These are phyloP conservation scores for Wickerhamiella hasegawae DNA, from an alignment of 805 yeast genomes.

Conservation along the genomic window DNA sequence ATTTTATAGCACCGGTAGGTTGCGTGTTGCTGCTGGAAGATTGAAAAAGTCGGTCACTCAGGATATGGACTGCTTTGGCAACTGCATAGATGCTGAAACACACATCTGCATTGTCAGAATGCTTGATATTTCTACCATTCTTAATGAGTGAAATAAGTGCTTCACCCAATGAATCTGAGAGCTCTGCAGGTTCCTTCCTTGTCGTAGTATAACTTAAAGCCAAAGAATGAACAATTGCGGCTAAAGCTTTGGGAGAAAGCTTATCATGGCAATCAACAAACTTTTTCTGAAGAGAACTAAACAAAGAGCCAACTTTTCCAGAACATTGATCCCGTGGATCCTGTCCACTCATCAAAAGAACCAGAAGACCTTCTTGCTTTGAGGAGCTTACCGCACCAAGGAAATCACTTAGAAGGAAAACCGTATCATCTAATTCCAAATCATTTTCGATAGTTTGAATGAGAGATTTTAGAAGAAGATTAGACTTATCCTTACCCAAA, in stretches of 20 bases:
- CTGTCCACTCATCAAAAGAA: conserved; percentile 21
- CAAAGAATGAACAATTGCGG: conserved; percentile 8
- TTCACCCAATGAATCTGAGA: too few species aligned
- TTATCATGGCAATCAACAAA: conserved; percentile 2
- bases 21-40: too few species aligned
- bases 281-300: conserved; percentile 17
- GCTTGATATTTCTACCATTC: too few species aligned
- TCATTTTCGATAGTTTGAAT: conserved; percentile 43
- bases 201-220: not conserved
- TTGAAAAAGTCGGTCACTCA: too few species aligned
- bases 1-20: too few species aligned
- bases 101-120: too few species aligned
- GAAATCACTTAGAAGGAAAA: conserved; percentile 5
- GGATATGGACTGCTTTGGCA: too few species aligned
- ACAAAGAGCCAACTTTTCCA: conserved; percentile 10
- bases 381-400: conserved; percentile 5
- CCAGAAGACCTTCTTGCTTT: conserved; percentile 26
- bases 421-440: conserved; percentile 7
- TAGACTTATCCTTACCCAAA: conserved; percentile 50
- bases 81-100: too few species aligned
- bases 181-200: too few species aligned
- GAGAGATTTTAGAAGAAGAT: conserved; percentile 41
- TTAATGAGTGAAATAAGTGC: too few species aligned
- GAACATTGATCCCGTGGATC: conserved; percentile 13
- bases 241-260: conserved; percentile 5